phyloP scores from a whole-genome alignment of 2,329 filamentous ascomycete species.

The Pseudogymnoascus sp. region DNA sequence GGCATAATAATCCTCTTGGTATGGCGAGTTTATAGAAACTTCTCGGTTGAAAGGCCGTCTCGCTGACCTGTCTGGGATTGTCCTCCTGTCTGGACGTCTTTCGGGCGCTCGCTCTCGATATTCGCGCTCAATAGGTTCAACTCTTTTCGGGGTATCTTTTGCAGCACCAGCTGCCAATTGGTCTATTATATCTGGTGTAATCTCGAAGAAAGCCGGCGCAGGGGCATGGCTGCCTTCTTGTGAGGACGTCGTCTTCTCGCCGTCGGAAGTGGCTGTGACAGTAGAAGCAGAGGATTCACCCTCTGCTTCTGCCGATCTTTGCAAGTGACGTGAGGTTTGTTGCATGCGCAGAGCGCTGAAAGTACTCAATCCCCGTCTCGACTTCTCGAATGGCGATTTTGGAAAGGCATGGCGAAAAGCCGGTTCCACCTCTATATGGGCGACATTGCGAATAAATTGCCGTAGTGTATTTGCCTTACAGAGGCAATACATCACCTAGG shows the following conservation, averaged over 20 bases:
- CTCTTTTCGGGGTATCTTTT: neutral
- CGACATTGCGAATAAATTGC: slow-evolving; percentile 25
- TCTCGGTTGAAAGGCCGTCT: neutral
- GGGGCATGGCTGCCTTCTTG: neutral
- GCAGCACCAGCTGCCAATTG: neutral
- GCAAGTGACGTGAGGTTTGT: neutral
- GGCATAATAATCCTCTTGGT: neutral
- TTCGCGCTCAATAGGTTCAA: neutral
- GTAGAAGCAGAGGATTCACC: neutral
- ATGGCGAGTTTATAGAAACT: neutral
- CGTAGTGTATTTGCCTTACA: slow-evolving; percentile 22
- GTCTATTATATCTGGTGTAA: slow-evolving; percentile 5
- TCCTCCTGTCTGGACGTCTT: neutral
- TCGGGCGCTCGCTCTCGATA: neutral
- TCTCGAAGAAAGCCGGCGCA: neutral
- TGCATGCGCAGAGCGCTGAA: neutral
- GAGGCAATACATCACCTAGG: slow-evolving; percentile 22
- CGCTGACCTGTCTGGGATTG: neutral
- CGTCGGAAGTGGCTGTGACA: neutral
- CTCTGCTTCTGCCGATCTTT: neutral
- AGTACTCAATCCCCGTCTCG: slow-evolving; percentile 1
- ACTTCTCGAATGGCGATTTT: slow-evolving; percentile 8
- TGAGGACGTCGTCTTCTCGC: neutral
- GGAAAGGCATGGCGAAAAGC: slow-evolving; percentile 8
- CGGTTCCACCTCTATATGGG: slow-evolving; percentile 22